Evolutionary conservation across 176 grass and related monocot genomes (phyloP), one percentile per base, ranked within the genome.

Genomic region (Cenchrus purpureus): DNA sequence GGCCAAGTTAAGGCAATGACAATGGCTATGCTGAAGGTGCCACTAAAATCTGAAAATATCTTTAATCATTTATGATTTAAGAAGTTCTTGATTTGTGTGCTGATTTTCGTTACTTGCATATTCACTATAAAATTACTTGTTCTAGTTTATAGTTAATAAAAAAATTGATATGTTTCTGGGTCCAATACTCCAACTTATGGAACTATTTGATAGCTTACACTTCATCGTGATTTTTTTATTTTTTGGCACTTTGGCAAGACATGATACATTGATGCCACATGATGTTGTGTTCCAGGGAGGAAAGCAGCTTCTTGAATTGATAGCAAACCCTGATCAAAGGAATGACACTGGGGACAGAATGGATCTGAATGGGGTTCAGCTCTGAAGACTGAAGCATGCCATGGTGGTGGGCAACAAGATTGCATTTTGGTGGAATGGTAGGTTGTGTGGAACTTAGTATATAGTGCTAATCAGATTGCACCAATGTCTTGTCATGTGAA

Each of bases 271-370:
- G 37, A 40, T 40, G 37, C 14, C 12, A 55, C 32, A 66, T 65
- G 45, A 55, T 43, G 29, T 66, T 76, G n/a, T 66, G 32, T 20
- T 76, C 71, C 82, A 76, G 82, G 51, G 22, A 19, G 72, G 50
- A 84, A 56, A 31, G n/a, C 34, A 76, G 13, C 12, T 55, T 68
- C 71, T 16, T 55, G 48, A 16, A 17, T 54, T 84, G 49, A 7
- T 28, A 45, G 32, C 31, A 57, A 65, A 84, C 49, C 58, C 32
- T 55, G 46, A 25, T 76, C n/a, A 29, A 54, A 84, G 32, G 48
- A 65, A 44, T 28, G n/a, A 45, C 20, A 17, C 11, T 17, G 52
- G 37, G 13, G 61, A 76, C 4, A 45, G 12, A 5, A 56, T 76
- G 59, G 32, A 67, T 67, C 19, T 56, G 5, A 66, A 29, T 67